A percentile compares a stretch with the other conserved stretches of the same genome.
These are phyloP conservation scores for Phallus indusiatus DNA, from an alignment of 768 basidiomycete genomes.

Conservation along the genomic window DNA sequence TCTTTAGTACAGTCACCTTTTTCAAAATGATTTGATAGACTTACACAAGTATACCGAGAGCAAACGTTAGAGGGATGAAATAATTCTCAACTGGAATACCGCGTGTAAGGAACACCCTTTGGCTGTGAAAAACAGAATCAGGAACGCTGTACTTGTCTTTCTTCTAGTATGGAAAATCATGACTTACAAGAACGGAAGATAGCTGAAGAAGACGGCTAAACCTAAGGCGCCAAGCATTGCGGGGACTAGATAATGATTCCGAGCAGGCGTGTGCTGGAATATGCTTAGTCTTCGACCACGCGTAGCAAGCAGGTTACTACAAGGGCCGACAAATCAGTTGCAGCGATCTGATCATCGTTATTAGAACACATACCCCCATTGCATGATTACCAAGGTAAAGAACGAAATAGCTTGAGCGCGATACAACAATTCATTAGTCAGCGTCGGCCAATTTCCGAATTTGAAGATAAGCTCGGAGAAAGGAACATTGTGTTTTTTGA, in stretches of 20 bases:
- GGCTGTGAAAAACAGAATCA: slow-evolving; percentile 19
- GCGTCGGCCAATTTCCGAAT: slow-evolving; percentile 34
- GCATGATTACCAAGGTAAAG: slow-evolving; percentile 47
- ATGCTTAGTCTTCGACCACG: slow-evolving; percentile 46
- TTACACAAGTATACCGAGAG: slow-evolving; percentile 16
- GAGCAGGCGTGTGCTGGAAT: slow-evolving; percentile 43
- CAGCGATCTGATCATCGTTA: neutral
- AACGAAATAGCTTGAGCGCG: slow-evolving; percentile 45
- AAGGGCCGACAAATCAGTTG: no score
- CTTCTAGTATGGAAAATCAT: slow-evolving; percentile 20
- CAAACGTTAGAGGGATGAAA: slow-evolving; percentile 45
- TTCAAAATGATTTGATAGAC: neutral
- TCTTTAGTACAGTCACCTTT: neutral
- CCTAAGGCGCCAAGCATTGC: slow-evolving; percentile 34
- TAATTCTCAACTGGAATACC: slow-evolving; percentile 35
- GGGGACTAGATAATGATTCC: slow-evolving; percentile 37
- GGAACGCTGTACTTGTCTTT: neutral
- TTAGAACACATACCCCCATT: slow-evolving; percentile 31
- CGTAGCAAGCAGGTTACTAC: slow-evolving; percentile 39
- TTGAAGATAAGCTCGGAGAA: slow-evolving; percentile 38
- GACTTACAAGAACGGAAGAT: slow-evolving; percentile 15
- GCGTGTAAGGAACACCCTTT: slow-evolving; percentile 40
- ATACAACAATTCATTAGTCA: slow-evolving; percentile 32
- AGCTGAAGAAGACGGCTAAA: slow-evolving; percentile 34
- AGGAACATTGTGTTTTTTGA: slow-evolving; percentile 37